Conservation (phyloP, 495 filamentous ascomycete genomes). For the Hypoxylon lenormandii region DNA sequence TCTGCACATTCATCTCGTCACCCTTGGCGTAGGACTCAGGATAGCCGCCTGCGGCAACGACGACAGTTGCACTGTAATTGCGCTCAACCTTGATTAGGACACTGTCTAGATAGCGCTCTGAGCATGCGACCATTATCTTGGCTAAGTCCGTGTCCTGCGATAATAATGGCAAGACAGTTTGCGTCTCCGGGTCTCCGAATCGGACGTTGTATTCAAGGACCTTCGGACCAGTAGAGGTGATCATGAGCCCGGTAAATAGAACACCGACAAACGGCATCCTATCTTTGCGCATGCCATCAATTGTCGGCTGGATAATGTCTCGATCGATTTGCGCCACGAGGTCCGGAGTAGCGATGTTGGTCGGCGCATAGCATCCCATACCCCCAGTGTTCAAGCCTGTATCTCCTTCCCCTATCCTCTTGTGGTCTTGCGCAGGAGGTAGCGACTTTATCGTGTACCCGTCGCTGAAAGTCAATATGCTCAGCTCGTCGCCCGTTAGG, state of each 20-base stretch:
- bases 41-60: constrained; percentile 94
- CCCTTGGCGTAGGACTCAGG: constrained; percentile 89
- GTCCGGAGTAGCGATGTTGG: constrained; percentile 79
- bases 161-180: constrained; percentile 87
- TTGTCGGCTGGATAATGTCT: constrained; percentile 86
- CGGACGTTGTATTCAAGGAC: constrained; percentile 96
- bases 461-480: constrained; percentile 89
- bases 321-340: constrained; percentile 81
- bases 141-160: constrained; percentile 85
- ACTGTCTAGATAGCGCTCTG: constrained; percentile 75
- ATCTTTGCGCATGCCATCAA: constrained; percentile 87
- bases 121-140: constrained; percentile 88
- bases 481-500: constrained; percentile 89
- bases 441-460: constrained; percentile 85
- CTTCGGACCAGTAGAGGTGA: constrained; percentile 86
- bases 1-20: constrained; percentile 72
- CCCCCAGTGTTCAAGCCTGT: constrained; percentile 94
- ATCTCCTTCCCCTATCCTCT: constrained; percentile 91
- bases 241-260: constrained; percentile 96
- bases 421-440: constrained; percentile 96
- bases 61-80: constrained; percentile 85
- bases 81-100: constrained; percentile 74
- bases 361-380: constrained; percentile 97
- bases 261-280: constrained; percentile 83
- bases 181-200: constrained; percentile 95